Conservation (phyloP, 108 stramenopile genomes). For the Asterionellopsis glacialis region DNA sequence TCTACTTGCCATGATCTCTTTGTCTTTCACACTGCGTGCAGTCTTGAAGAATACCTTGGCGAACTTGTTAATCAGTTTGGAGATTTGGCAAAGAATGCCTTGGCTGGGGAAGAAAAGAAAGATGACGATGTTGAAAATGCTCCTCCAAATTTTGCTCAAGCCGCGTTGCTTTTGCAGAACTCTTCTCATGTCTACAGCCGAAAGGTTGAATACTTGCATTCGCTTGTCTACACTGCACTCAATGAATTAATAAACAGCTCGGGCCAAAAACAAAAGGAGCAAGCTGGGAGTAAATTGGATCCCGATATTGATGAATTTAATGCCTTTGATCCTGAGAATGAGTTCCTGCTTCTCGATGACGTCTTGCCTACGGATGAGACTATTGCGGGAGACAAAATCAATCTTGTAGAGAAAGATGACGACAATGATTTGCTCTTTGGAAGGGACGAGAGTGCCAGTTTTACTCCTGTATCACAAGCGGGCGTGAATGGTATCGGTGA, state of each 20-base stretch:
- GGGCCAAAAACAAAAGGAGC: conserved; percentile 10
- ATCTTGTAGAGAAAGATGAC: conserved; percentile 32
- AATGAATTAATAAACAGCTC: conserved; percentile 46
- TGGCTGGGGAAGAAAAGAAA: conserved; percentile 19
- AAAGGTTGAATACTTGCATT: conserved; percentile 95
- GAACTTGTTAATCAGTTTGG: conserved; percentile 26
- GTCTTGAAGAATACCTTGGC: conserved; percentile 63
- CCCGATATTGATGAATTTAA: conserved; percentile 60
- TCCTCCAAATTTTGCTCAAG: conserved; percentile 89
- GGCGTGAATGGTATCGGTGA: conserved; percentile 1
- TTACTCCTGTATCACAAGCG: conserved; percentile 4
- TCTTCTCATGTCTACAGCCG: conserved; percentile 81
- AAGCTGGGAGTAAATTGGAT: conserved; percentile 31
- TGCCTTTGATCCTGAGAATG: conserved; percentile 60
- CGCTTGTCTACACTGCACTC: conserved; percentile 77
- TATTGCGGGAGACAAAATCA: conserved; percentile 32
- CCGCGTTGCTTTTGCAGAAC: conserved; percentile 92
- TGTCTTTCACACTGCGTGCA: conserved; percentile 1
- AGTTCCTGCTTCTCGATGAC: conserved; percentile 93
- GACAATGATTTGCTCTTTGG: conserved; percentile 5
- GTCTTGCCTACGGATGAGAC: conserved; percentile 71
- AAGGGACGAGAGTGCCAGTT: background rate
- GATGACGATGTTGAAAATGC: conserved; percentile 31
- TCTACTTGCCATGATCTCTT: background rate
- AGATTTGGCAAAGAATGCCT: background rate